Percentiles rank a stretch among this genome's conserved stretches.
Evolutionary conservation across 441 rosid genomes (phyloP).

Genomic region (Syzygium syzygioides): DNA sequence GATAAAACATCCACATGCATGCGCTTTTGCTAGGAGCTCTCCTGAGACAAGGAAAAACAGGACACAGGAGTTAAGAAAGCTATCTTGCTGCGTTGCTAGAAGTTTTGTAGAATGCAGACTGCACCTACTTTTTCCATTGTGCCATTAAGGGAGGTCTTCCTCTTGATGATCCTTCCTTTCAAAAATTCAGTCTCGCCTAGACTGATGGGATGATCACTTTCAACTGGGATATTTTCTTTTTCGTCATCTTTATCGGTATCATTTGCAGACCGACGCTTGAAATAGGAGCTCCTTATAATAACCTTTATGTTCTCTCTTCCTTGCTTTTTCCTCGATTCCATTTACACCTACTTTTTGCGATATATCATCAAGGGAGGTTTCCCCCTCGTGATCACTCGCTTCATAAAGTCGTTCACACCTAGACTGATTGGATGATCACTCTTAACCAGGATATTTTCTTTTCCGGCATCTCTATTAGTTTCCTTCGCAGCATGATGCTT

Average conservation of each 20-base stretch:
- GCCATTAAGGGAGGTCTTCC: constrained; percentile 37
- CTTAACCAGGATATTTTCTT: background rate
- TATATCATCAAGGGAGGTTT: background rate
- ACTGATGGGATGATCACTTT: constrained; percentile 5
- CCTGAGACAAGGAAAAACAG: constrained; percentile 35
- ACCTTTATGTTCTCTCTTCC: constrained; percentile 26
- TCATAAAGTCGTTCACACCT: background rate
- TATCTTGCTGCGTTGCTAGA: background rate
- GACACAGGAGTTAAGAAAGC: background rate
- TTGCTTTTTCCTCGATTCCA: constrained; percentile 22
- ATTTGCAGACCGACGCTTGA: constrained; percentile 28
- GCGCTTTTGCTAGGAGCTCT: constrained; percentile 38
- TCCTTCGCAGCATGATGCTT: background rate
- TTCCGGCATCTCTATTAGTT: background rate
- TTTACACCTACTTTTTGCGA: background rate
- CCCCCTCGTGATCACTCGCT: background rate
- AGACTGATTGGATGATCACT: background rate
- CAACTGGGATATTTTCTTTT: constrained; percentile 19
- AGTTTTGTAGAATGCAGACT: background rate
- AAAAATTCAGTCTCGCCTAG: constrained; percentile 1
- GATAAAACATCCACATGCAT: constrained; percentile 28
- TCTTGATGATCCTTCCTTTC: constrained; percentile 34
- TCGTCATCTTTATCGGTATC: constrained; percentile 23
- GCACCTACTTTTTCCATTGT: constrained; percentile 31
- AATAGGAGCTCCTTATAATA: constrained; percentile 17